A percentile compares a stretch with the other conserved stretches of the same genome.
These are phyloP conservation scores for Eucalyptus cloeziana DNA, from an alignment of 345 rosid genomes.

Conservation along the genomic window DNA sequence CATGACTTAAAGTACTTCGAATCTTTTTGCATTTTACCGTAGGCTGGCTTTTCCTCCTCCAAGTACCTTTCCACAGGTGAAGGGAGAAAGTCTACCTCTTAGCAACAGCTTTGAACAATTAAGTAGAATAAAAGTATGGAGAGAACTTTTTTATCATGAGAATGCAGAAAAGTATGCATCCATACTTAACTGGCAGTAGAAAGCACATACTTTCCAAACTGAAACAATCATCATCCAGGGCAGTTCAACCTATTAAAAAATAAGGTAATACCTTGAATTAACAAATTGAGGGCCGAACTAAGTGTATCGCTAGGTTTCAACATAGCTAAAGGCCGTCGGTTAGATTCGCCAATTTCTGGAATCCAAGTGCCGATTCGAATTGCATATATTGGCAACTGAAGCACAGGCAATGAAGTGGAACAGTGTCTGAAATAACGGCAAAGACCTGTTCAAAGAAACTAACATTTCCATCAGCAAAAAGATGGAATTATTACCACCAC, in stretches of 20 bases:
- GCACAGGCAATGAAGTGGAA: constrained; percentile 79
- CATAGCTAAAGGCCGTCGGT: constrained; percentile 38
- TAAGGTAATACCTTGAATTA: constrained; percentile 44
- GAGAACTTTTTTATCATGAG: not conserved
- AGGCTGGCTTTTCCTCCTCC: not conserved
- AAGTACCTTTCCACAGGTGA: not conserved
- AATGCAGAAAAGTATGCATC: not conserved
- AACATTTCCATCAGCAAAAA: not conserved
- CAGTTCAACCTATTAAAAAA: not conserved
- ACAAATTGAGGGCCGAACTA: constrained; percentile 45
- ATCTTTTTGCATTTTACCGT: not conserved
- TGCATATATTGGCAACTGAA: constrained; percentile 76
- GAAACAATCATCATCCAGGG: not conserved
- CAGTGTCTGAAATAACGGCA: constrained; percentile 90
- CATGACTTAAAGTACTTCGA: not conserved
- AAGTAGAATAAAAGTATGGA: not conserved
- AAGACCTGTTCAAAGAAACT: constrained; percentile 43
- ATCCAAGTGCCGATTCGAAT: constrained; percentile 90
- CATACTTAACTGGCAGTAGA: not conserved
- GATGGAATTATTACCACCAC: not conserved
- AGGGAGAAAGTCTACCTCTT: not conserved
- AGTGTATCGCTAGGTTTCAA: constrained; percentile 56
- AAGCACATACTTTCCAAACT: not conserved
- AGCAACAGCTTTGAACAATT: not conserved
- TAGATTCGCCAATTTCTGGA: constrained; percentile 77